phyloP scores from a whole-genome alignment of 164 flowering plant genomes.

The Tetracentron sinense region DNA sequence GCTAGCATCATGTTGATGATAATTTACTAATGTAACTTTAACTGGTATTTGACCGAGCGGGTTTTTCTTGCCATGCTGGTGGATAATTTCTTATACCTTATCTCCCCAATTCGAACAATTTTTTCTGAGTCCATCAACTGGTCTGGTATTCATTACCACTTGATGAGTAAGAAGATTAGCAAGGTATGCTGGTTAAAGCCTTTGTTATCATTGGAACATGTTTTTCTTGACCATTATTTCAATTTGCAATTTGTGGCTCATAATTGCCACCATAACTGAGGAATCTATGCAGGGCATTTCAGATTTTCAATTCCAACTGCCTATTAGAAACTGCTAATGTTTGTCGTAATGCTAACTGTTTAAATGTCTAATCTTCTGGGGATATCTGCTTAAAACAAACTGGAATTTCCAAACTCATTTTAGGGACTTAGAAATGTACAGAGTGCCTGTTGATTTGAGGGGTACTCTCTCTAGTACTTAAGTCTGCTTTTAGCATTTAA shows the following conservation, averaged over 20 bases:
- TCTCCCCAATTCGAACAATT: constrained; percentile 83
- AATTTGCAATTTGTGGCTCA: background rate
- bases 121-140: constrained; percentile 87
- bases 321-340: too few relatives aligned
- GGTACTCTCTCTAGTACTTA: too few relatives aligned
- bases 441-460: too few relatives aligned
- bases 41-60: constrained; percentile 36
- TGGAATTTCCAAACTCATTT: too few relatives aligned
- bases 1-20: background rate
- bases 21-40: background rate
- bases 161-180: constrained; percentile 78
- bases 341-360: too few relatives aligned
- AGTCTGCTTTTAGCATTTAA: too few relatives aligned
- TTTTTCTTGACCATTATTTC: background rate
- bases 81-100: constrained; percentile 81
- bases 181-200: constrained; percentile 50
- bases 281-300: too few relatives aligned
- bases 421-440: too few relatives aligned
- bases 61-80: constrained; percentile 88
- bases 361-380: too few relatives aligned
- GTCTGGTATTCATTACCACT: constrained; percentile 90
- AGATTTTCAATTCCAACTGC: too few relatives aligned
- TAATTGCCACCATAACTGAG: background rate
- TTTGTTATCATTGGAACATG: background rate
- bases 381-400: too few relatives aligned